These are phyloP conservation scores for Tuctoria greenei DNA, from an alignment of 176 grass and related monocot species.

Conservation along the genomic window DNA sequence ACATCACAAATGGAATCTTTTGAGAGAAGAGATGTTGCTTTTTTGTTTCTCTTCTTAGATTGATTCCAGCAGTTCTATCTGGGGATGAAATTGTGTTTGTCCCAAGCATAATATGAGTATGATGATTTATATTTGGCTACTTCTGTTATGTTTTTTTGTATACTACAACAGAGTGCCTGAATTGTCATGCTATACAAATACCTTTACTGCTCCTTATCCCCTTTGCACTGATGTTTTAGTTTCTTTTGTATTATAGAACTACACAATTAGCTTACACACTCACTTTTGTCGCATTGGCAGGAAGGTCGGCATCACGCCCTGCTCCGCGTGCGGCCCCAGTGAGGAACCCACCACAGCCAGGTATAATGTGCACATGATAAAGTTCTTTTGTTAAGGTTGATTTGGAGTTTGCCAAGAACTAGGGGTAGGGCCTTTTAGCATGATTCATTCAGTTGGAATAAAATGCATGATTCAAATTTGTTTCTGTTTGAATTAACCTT, in stretches of 20 bases:
- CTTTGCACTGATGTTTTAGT: background rate
- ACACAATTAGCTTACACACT: background rate
- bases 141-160: background rate
- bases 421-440: background rate
- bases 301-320: constrained; percentile 64
- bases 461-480: background rate
- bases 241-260: background rate
- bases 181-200: background rate
- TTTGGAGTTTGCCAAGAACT: background rate
- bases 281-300: constrained; percentile 30
- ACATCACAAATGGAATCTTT: constrained; percentile 38
- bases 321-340: constrained; percentile 66
- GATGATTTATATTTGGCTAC: background rate
- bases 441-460: background rate
- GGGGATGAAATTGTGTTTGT: background rate
- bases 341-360: constrained; percentile 74
- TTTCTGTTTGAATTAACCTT: background rate
- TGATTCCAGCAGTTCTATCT: constrained; percentile 35
- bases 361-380: constrained; percentile 11
- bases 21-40: constrained; percentile 39
- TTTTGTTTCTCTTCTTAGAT: constrained; percentile 46
- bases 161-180: background rate
- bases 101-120: background rate
- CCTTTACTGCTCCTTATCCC: too few relatives aligned
- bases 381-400: background rate